Conservation (phyloP, 768 basidiomycete species). For the Tubosaeta sp. region DNA sequence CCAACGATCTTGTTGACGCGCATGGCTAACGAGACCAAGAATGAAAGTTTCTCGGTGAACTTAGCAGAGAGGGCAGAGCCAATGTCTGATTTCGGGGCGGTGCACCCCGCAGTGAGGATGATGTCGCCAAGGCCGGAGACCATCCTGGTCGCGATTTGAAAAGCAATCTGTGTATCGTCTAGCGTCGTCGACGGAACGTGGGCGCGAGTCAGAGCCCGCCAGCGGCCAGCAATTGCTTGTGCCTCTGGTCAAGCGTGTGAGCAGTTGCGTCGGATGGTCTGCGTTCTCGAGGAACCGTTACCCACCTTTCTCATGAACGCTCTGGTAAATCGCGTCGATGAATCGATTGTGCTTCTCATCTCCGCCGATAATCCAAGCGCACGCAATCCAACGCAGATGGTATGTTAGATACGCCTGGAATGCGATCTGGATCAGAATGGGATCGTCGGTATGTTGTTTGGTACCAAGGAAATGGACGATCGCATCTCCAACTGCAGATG, state of each 20-base stretch:
- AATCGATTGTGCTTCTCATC: conserved; percentile 21
- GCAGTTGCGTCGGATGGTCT: neutral
- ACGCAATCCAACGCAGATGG: conserved; percentile 25
- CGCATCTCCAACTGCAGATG: conserved; percentile 15
- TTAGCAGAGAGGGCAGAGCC: conserved; percentile 37
- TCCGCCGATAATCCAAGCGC: conserved; percentile 29
- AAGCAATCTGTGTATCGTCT: conserved; percentile 21
- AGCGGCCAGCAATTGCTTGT: conserved; percentile 41
- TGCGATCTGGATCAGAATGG: conserved; percentile 35
- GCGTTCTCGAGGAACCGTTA: neutral
- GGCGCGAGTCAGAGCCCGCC: conserved; percentile 39
- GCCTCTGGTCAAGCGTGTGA: conserved; percentile 30
- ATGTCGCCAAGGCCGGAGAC: conserved; percentile 27
- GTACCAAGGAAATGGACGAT: conserved; percentile 26
- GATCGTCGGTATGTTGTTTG: conserved; percentile 31
- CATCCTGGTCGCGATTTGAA: conserved; percentile 22
- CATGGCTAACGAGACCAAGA: conserved; percentile 43
- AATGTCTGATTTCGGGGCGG: conserved; percentile 22
- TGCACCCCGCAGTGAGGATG: conserved; percentile 27
- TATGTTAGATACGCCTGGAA: conserved; percentile 30
- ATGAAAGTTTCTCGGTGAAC: conserved; percentile 41
- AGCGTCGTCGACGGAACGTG: conserved; percentile 24
- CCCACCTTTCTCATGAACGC: conserved; percentile 35
- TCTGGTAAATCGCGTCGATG: conserved; percentile 29
- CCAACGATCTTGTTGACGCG: conserved; percentile 40